Base-by-base conservation (phyloP, 2,329 filamentous ascomycete species). In the Epichloe aotearoae region DNA sequence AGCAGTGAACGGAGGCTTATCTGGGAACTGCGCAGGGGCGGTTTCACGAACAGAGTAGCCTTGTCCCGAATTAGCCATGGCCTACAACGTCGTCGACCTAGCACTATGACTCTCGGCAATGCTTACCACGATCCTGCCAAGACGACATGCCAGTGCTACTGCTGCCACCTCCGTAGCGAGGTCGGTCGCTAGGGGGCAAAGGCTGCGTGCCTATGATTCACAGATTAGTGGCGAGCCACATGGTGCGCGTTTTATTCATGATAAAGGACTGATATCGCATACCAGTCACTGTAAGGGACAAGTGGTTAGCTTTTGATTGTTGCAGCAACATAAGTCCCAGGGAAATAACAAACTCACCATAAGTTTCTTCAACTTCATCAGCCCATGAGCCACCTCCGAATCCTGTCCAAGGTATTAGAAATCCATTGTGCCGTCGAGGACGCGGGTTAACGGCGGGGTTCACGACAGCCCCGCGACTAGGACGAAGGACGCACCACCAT, bases 341-440 rank as follows among this genome's bases (percentile, higher is more conserved):
- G 17, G 11, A n/a, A 1, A 62, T 60, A 47, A 50, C 6, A 52
- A 52, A 73, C 83, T 75, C 77, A 91, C 86, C 74, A 69, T 82
- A 80, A 58, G 86, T 79, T 64, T 95, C 89, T 71, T 98, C 93
- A 74, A 98, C 95, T 69, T 98, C 93, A 73, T 98, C 94, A 63
- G 93, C 93, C 93, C 93, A 98, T 61, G 93, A 97, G 66, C 91
- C 64, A 62, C 66, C 89, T 60, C 73, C 76, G 58, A 73, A 74
- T 57, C 70, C 73, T 74, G 50, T 44, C 6, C 3, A 46, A 11
- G 11, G 14, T n/a, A 46, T 52, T 46, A 52, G 46, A 46, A 46
- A 45, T 45, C 33, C 19, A 19, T n/a, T 6, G 4, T 11, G 14
- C n/a, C 17, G 15, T 19, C 51, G 55, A 57, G 54, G 55, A 57